phyloP scores from a whole-genome alignment of 257 asterid species.

The Solanum megistacrolobum region DNA sequence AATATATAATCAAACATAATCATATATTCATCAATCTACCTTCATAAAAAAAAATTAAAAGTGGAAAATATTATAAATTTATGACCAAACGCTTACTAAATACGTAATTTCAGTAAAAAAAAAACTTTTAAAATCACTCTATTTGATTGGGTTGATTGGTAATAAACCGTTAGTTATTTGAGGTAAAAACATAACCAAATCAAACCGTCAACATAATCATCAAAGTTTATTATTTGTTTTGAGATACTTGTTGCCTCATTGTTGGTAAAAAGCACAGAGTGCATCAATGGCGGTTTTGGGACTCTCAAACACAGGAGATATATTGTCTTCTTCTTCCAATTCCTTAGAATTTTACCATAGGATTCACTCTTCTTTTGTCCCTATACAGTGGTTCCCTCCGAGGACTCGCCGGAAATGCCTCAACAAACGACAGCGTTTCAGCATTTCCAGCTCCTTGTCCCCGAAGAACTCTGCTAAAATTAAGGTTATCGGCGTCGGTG shows the following conservation, averaged over 20 bases:
- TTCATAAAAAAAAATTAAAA: too few relatives aligned
- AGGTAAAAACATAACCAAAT: background rate
- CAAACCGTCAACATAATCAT: background rate
- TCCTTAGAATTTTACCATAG: constrained; percentile 20
- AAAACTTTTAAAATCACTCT: background rate
- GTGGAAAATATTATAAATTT: too few relatives aligned
- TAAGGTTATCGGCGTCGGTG: constrained; percentile 95
- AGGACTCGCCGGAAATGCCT: constrained; percentile 25
- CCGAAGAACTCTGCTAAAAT: constrained; percentile 77
- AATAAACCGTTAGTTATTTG: background rate
- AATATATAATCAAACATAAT: background rate
- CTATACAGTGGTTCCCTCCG: constrained; percentile 28
- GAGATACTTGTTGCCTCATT: background rate
- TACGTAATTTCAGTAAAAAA: background rate
- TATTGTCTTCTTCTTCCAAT: constrained; percentile 14
- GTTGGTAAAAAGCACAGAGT: background rate
- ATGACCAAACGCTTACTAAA: background rate
- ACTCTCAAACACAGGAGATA: constrained; percentile 36
- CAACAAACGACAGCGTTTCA: constrained; percentile 29
- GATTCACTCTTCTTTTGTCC: constrained; percentile 14
- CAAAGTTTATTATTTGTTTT: fast-evolving
- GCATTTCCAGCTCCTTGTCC: constrained; percentile 39
- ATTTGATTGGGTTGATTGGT: background rate
- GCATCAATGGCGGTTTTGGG: constrained; percentile 40
- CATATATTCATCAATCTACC: too few relatives aligned